These are phyloP conservation scores for Spergularia marina DNA, from an alignment of 148 eudicot species.

Conservation along the genomic window DNA sequence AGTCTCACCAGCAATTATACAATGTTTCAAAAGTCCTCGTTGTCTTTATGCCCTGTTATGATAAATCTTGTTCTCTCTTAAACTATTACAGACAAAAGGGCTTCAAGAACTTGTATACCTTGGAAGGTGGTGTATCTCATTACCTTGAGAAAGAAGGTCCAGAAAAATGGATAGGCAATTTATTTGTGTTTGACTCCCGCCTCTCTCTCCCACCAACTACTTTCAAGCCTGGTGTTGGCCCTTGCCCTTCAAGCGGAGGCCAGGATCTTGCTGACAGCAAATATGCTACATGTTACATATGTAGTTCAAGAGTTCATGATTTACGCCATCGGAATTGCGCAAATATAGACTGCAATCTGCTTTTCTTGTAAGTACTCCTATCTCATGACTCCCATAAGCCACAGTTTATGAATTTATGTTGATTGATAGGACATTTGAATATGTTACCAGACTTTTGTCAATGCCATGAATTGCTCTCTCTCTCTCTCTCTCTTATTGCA, in stretches of 20 bases:
- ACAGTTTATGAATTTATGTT: not conserved
- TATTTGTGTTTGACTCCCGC: conserved; percentile 89
- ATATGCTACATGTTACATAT: conserved; percentile 79
- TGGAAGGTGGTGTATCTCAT: conserved; percentile 87
- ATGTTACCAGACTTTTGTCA: not conserved
- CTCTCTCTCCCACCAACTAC: conserved; percentile 86
- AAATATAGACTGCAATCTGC: conserved; percentile 93
- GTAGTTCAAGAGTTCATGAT: conserved; percentile 68
- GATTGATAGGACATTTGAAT: not conserved
- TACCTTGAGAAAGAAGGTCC: conserved; percentile 83
- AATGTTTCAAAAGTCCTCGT: not conserved
- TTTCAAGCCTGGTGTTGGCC: conserved; percentile 49
- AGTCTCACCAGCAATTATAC: not conserved
- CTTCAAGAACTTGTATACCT: conserved; percentile 75
- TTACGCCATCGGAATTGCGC: conserved; percentile 95
- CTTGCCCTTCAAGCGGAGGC: conserved; percentile 31
- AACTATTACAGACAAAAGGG: conserved; percentile 57
- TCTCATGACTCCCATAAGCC: not conserved
- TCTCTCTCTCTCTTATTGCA: not conserved
- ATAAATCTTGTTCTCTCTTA: not conserved
- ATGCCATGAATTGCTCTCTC: not conserved
- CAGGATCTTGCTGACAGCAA: conserved; percentile 32
- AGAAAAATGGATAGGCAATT: conserved; percentile 77
- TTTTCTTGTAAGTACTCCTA: conserved; percentile 72
- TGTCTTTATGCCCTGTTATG: not conserved